phyloP scores from a whole-genome alignment of 2,329 filamentous ascomycete species.

The Aspergillus sp. region DNA sequence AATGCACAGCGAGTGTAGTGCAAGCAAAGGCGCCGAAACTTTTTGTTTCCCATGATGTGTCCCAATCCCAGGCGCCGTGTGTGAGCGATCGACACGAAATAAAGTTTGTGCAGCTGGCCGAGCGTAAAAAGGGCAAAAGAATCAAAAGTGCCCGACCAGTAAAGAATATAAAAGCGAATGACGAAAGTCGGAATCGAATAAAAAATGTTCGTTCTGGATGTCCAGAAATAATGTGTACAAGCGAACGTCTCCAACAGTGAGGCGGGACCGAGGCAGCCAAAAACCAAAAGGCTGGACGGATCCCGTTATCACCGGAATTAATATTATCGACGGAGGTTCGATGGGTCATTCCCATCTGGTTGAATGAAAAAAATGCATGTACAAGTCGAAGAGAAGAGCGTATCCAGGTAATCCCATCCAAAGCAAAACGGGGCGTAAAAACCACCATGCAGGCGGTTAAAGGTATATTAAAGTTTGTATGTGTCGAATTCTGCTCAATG shows the following conservation, averaged over 20 bases:
- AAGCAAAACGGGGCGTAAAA: conserved; percentile 7
- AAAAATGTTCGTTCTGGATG: conserved; percentile 13
- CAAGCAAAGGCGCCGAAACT: conserved; percentile 26
- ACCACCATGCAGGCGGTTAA: conserved; percentile 11
- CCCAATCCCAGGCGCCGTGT: conserved; percentile 30
- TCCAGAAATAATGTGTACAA: conserved; percentile 24
- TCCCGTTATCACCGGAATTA: conserved; percentile 30
- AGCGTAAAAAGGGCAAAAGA: conserved; percentile 22
- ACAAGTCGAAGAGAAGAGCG: conserved; percentile 25
- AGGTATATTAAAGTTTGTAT: conserved; percentile 32
- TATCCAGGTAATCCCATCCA: conserved; percentile 14
- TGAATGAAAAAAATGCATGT: conserved; percentile 26
- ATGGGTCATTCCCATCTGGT: conserved; percentile 1
- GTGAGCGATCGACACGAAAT: conserved; percentile 38
- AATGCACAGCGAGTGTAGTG: conserved; percentile 38
- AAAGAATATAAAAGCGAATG: conserved; percentile 24
- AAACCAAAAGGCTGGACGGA: conserved; percentile 3
- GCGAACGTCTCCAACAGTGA: conserved; percentile 32
- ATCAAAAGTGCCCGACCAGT: conserved; percentile 23
- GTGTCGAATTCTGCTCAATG: conserved; percentile 36
- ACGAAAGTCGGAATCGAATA: conserved; percentile 26
- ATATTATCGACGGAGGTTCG: conserved; percentile 33
- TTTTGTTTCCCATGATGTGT: conserved; percentile 19
- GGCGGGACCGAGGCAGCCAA: background rate
- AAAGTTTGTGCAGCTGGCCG: conserved; percentile 27